Conservation (phyloP, 768 basidiomycete genomes). For the Mycena epipterygia region DNA sequence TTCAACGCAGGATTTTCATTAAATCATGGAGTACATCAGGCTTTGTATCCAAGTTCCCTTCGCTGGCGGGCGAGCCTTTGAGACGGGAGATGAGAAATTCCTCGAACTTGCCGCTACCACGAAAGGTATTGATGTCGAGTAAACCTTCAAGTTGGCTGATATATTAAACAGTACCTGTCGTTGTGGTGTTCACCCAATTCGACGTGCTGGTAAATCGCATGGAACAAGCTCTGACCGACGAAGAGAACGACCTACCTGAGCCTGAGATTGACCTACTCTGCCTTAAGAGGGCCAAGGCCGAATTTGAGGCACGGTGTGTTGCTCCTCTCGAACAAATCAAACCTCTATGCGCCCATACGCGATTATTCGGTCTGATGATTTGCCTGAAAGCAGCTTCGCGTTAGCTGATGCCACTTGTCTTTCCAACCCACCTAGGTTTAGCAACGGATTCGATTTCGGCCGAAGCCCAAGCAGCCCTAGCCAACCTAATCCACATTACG, state of each 20-base stretch:
- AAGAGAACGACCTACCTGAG: background rate
- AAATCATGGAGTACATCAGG: background rate
- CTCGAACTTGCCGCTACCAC: background rate
- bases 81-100: conserved; percentile 6
- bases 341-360: too few species aligned
- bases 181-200: conserved; percentile 22
- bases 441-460: background rate
- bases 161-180: background rate
- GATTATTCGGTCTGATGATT: background rate
- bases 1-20: background rate
- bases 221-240: background rate
- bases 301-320: conserved; percentile 6
- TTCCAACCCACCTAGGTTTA: background rate
- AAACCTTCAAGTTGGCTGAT: background rate
- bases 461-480: conserved; percentile 4
- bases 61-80: conserved; percentile 7
- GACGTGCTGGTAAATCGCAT: conserved; percentile 4
- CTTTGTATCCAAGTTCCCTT: conserved; percentile 18
- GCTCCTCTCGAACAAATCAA: background rate
- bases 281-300: background rate
- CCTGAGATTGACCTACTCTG: background rate
- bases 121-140: too few species aligned
- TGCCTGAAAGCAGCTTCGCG: too few species aligned
- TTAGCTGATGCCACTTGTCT: conserved; percentile 5
- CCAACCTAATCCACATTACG: conserved; percentile 3